phyloP scores from a whole-genome alignment of 1,139 yeast genomes.

The Diutina sp. region DNA sequence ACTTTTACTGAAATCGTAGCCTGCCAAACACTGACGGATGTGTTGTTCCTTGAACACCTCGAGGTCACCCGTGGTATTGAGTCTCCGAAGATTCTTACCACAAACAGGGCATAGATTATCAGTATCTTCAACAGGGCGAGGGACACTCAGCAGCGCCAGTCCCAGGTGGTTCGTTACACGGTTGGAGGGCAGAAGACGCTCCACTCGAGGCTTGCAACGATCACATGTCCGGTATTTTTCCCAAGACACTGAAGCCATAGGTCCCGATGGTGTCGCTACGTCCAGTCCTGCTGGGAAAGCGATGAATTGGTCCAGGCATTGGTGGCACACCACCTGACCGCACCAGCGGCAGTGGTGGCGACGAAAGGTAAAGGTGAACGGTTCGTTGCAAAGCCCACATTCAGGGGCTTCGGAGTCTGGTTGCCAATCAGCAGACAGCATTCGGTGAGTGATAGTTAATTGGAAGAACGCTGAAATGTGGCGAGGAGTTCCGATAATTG shows the following conservation, averaged over 20 bases:
- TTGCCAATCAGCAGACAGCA: constrained; percentile 53
- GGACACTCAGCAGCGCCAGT: not conserved
- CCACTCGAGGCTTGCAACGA: constrained; percentile 50
- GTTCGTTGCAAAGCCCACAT: constrained; percentile 52
- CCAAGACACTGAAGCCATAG: constrained; percentile 13
- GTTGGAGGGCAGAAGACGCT: constrained; percentile 31
- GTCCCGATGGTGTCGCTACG: constrained; percentile 19
- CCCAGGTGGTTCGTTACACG: constrained; percentile 2
- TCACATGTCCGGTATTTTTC: constrained; percentile 55
- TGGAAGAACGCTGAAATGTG: not conserved
- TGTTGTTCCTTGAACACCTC: constrained; percentile 52
- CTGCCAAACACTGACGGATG: constrained; percentile 52
- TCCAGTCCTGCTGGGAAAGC: constrained; percentile 28
- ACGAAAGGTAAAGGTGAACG: constrained; percentile 57
- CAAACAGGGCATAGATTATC: constrained; percentile 31
- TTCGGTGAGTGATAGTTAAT: not conserved
- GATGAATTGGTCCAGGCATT: constrained; percentile 41
- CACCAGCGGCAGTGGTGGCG: constrained; percentile 90
- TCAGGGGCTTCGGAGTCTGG: constrained; percentile 44
- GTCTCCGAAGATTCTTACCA: constrained; percentile 35
- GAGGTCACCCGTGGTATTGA: constrained; percentile 28
- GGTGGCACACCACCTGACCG: constrained; percentile 64
- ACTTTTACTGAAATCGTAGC: constrained; percentile 42
- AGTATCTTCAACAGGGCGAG: constrained; percentile 11
- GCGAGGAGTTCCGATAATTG: not conserved